Conservation (phyloP, 2,329 filamentous ascomycete species). For the Penicillium oxalicum region DNA sequence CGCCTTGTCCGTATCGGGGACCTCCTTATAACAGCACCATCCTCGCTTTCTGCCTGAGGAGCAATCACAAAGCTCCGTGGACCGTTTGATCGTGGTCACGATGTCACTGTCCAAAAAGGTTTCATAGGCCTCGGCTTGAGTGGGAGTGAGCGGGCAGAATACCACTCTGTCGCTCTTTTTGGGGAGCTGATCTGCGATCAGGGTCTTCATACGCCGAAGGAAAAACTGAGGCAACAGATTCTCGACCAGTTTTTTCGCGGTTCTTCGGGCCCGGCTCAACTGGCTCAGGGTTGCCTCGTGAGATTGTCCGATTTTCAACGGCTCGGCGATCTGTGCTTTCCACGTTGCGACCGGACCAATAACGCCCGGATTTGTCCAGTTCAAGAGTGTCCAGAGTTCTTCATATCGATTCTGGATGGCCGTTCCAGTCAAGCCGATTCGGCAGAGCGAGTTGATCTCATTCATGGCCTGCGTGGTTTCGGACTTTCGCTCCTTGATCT, state of each 20-base stretch:
- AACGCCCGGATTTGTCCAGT: slow-evolving; percentile 86
- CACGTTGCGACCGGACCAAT: slow-evolving; percentile 66
- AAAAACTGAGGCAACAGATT: slow-evolving; percentile 89
- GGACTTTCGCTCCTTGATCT: slow-evolving; percentile 71
- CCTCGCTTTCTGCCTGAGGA: slow-evolving; percentile 64
- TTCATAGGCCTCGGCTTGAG: slow-evolving; percentile 76
- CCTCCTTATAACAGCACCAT: slow-evolving; percentile 66
- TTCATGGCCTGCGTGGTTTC: slow-evolving; percentile 82
- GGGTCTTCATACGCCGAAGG: slow-evolving; percentile 81
- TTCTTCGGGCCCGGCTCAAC: slow-evolving; percentile 72
- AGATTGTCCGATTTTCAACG: slow-evolving; percentile 80
- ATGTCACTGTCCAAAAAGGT: slow-evolving; percentile 69
- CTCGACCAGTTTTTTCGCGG: slow-evolving; percentile 75
- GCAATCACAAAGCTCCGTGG: slow-evolving; percentile 65
- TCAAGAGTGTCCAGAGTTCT: slow-evolving; percentile 90
- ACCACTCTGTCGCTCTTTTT: slow-evolving; percentile 93
- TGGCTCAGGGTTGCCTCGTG: slow-evolving; percentile 83
- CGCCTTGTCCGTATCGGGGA: slow-evolving; percentile 54
- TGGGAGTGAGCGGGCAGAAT: slow-evolving; percentile 82
- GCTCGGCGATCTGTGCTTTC: slow-evolving; percentile 70
- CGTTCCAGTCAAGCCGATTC: slow-evolving; percentile 89
- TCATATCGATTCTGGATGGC: slow-evolving; percentile 98
- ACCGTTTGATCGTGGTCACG: slow-evolving; percentile 61
- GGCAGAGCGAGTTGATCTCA: slow-evolving; percentile 81
- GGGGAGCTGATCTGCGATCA: slow-evolving; percentile 87